These are phyloP conservation scores for Sugiyamaella japonica DNA, from an alignment of 1,139 yeast species.

Conservation along the genomic window DNA sequence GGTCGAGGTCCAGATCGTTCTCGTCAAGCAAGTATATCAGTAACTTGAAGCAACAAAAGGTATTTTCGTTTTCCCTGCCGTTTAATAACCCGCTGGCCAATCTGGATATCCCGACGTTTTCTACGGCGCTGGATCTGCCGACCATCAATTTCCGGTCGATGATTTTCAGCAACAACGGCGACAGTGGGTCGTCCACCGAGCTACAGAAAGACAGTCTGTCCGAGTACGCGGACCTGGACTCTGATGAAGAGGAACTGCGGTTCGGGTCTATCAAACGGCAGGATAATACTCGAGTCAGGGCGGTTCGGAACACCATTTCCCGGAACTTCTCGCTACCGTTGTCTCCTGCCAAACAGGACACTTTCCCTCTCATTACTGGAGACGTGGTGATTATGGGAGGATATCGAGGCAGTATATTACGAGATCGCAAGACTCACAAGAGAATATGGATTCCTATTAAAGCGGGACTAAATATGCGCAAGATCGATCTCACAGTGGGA, in stretches of 20 bases:
- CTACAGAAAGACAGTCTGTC: conserved; percentile 12
- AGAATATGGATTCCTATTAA: conserved; percentile 86
- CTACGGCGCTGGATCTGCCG: conserved; percentile 12
- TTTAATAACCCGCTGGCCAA: conserved; percentile 36
- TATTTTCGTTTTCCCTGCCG: conserved; percentile 38
- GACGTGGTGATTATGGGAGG: conserved; percentile 84
- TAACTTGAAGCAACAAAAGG: conserved; percentile 25
- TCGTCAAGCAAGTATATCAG: conserved; percentile 12
- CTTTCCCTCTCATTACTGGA: conserved; percentile 57
- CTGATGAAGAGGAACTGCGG: conserved; percentile 53
- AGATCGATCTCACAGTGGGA: conserved; percentile 69
- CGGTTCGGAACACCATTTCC: conserved; percentile 62
- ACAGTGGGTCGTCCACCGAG: conserved; percentile 6
- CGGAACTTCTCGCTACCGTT: conserved; percentile 43
- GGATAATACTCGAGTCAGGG: conserved; percentile 67
- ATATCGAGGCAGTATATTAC: conserved; percentile 77
- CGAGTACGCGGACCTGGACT: conserved; percentile 10
- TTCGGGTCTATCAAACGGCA: conserved; percentile 58
- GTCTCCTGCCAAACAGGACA: conserved; percentile 29
- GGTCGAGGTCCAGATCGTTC: conserved; percentile 7
- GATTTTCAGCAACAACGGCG: conserved; percentile 9
- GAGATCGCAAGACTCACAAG: conserved; percentile 63
- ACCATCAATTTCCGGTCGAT: conserved; percentile 17
- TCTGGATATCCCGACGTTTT: conserved; percentile 26
- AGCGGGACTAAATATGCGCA: conserved; percentile 76